Conservation (phyloP, 2,329 filamentous ascomycete genomes). For the Teratosphaeria viscida region DNA sequence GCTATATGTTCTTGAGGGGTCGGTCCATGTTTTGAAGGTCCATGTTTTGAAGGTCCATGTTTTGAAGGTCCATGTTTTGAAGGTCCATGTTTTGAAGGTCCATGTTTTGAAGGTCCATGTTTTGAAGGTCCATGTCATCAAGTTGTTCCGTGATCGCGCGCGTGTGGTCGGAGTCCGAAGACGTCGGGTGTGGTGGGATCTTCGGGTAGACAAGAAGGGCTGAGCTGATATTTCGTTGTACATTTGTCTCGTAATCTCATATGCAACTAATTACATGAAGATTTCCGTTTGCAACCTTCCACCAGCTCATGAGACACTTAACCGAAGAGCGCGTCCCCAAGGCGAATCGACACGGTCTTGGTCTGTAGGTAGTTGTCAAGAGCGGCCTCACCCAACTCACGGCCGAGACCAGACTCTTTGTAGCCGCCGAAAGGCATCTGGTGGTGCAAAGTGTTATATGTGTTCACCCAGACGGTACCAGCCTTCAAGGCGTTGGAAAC, state of each 20-base stretch:
- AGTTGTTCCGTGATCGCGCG: neutral
- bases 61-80: neutral
- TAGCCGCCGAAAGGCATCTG: conserved; percentile 47
- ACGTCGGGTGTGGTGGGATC: neutral
- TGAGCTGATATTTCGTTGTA: neutral
- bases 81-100: neutral
- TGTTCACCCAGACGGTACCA: conserved; percentile 57
- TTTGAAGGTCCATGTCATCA: neutral
- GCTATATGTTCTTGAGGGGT: neutral
- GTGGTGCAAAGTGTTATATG: conserved; percentile 64
- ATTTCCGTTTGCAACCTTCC: neutral
- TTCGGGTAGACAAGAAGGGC: too few species aligned
- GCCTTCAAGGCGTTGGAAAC: conserved; percentile 61
- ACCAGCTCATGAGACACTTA: conserved; percentile 16
- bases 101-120: neutral
- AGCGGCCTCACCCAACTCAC: conserved; percentile 41
- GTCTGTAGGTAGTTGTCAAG: conserved; percentile 28
- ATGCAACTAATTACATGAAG: conserved; percentile 12
- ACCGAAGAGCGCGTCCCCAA: conserved; percentile 42
- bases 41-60: neutral
- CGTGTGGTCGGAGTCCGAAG: too few species aligned
- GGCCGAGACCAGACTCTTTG: conserved; percentile 40
- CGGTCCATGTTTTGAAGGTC: neutral
- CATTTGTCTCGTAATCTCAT: conserved; percentile 10
- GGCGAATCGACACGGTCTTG: conserved; percentile 34